These are phyloP conservation scores for Medicago lupulina DNA, from an alignment of 306 rosid species.

Conservation along the genomic window DNA sequence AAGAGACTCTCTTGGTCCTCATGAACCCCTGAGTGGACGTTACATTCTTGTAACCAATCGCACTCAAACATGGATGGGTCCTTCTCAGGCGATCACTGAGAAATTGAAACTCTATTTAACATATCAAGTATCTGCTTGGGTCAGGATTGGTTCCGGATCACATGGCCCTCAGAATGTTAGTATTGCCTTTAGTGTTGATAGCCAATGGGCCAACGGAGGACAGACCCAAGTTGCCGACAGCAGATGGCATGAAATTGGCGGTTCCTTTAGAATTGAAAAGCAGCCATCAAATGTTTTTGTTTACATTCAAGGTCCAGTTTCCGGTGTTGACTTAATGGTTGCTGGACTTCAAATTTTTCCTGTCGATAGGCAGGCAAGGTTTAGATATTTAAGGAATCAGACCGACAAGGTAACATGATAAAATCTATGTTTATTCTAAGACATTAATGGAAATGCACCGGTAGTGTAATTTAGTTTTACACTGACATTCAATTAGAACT, in stretches of 20 bases:
- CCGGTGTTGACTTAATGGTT: slow-evolving; percentile 83
- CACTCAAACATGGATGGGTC: slow-evolving; percentile 97
- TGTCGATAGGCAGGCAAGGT: slow-evolving; percentile 81
- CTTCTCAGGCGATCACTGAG: slow-evolving; percentile 86
- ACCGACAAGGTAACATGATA: slow-evolving; percentile 72
- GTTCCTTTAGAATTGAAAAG: slow-evolving; percentile 91
- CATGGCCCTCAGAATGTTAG: slow-evolving; percentile 74
- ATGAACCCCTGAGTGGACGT: slow-evolving; percentile 73
- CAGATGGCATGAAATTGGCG: slow-evolving; percentile 92
- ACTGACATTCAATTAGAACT: no score
- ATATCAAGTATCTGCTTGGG: slow-evolving; percentile 96
- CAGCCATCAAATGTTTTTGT: slow-evolving; percentile 84
- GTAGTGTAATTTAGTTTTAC: no score
- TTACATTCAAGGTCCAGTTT: slow-evolving; percentile 85
- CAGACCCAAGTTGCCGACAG: slow-evolving; percentile 62
- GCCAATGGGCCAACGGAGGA: slow-evolving; percentile 95
- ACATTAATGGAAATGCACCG: no score
- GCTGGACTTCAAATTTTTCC: slow-evolving; percentile 95
- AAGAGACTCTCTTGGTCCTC: slow-evolving; percentile 86
- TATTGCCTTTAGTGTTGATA: slow-evolving; percentile 77
- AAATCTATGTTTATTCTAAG: slow-evolving; percentile 19
- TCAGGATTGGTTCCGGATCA: slow-evolving; percentile 69
- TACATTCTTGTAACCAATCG: slow-evolving; percentile 79
- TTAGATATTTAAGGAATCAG: slow-evolving; percentile 63
- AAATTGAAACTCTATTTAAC: slow-evolving; percentile 78